Conservation (phyloP, 148 eudicot species). For the Fallopia convolvulus region DNA sequence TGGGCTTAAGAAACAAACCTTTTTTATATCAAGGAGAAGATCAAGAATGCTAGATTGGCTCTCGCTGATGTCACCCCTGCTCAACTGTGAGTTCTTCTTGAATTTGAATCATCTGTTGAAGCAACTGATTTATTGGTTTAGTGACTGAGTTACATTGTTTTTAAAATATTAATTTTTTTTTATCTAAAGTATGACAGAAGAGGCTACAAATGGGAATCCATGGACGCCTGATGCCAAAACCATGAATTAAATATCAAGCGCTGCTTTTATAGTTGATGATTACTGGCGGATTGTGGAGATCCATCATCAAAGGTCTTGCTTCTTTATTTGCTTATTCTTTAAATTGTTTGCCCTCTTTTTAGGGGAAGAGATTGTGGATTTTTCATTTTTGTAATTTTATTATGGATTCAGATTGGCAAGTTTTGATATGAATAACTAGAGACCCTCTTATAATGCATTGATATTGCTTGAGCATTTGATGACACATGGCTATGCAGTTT, state of each 20-base stretch:
- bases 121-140: neutral
- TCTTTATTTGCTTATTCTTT: neutral
- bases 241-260: slow-evolving; percentile 59
- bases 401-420: slow-evolving; percentile 40
- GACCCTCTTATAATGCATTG: slow-evolving; percentile 73
- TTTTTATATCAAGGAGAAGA: slow-evolving; percentile 85
- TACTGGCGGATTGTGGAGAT: slow-evolving; percentile 88
- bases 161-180: neutral
- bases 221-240: slow-evolving; percentile 61
- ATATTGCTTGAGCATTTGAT: slow-evolving; percentile 70
- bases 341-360: slow-evolving; percentile 23
- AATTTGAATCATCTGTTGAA: neutral
- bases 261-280: slow-evolving; percentile 95
- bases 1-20: slow-evolving; percentile 86
- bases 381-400: neutral
- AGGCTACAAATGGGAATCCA: slow-evolving; percentile 71
- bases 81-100: slow-evolving; percentile 44
- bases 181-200: slow-evolving; percentile 70
- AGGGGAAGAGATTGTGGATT: slow-evolving; percentile 23
- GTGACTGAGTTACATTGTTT: neutral
- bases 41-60: slow-evolving; percentile 88
- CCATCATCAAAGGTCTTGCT: slow-evolving; percentile 54
- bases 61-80: slow-evolving; percentile 96
- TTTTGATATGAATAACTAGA: slow-evolving; percentile 78
- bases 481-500: slow-evolving; percentile 82